Conservation (phyloP, 2,329 filamentous ascomycete genomes). For the Xenosphaeropsis pyriputrescens region DNA sequence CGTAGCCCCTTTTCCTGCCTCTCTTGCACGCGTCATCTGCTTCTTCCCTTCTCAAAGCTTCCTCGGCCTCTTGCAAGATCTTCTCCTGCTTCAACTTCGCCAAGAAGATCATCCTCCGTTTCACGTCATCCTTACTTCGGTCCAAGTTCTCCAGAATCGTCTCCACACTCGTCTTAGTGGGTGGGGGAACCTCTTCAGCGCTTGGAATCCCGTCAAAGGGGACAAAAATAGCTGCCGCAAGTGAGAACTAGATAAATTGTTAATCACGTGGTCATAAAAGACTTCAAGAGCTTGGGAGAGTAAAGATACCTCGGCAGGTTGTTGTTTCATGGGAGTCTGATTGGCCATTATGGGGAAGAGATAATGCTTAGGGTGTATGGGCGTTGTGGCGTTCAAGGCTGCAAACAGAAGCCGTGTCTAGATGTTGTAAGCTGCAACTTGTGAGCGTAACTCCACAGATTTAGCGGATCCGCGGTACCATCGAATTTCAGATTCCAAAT, state of each 20-base stretch:
- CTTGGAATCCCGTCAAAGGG: constrained; percentile 9
- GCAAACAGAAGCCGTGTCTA: too few relatives aligned
- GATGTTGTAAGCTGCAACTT: too few relatives aligned
- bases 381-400: neutral
- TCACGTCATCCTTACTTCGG: constrained; percentile 10
- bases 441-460: too few relatives aligned
- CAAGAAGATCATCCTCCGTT: constrained; percentile 9
- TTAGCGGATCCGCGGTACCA: too few relatives aligned
- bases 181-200: constrained; percentile 1
- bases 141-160: constrained; percentile 9
- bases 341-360: neutral
- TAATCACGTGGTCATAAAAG: neutral
- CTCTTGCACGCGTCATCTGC: neutral
- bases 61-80: constrained; percentile 3
- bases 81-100: constrained; percentile 4
- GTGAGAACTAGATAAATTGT: neutral
- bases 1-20: constrained; percentile 4
- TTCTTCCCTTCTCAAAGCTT: constrained; percentile 4
- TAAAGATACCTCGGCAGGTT: neutral
- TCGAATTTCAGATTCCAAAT: too few relatives aligned
- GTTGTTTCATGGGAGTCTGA: neutral
- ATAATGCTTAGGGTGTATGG: neutral
- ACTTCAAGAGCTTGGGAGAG: too few relatives aligned
- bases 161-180: constrained; percentile 5
- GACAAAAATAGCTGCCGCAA: constrained; percentile 9